Evolutionary conservation across 2,329 filamentous ascomycete genomes (phyloP).

Genomic region (Exophiala sp.): DNA sequence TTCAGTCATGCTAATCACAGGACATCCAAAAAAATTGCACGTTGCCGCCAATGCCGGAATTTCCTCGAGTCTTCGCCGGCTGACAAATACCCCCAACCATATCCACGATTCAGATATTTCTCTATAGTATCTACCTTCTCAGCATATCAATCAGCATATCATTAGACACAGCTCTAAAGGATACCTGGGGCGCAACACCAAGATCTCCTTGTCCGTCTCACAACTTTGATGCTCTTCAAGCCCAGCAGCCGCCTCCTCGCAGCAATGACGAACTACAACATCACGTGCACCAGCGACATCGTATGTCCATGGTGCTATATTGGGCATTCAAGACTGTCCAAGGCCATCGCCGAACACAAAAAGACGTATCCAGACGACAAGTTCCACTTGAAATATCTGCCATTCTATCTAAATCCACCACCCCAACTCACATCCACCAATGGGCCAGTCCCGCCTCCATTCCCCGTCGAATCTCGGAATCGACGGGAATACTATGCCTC

Average conservation of each 20-base stretch:
- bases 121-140: not conserved
- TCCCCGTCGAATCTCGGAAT: slow-evolving; percentile 49
- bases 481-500: slow-evolving; percentile 57
- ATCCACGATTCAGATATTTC: not conserved
- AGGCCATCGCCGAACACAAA: slow-evolving; percentile 66
- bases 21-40: too few species aligned
- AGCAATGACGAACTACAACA: slow-evolving; percentile 68
- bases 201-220: not conserved
- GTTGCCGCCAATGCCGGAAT: too few species aligned
- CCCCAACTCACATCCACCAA: slow-evolving; percentile 50
- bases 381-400: slow-evolving; percentile 70
- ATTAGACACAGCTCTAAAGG: not conserved
- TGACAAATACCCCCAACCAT: slow-evolving; percentile 6
- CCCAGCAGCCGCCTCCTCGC: slow-evolving; percentile 8
- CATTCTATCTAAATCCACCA: slow-evolving; percentile 75
- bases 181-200: too few species aligned
- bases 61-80: not conserved
- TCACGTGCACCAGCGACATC: slow-evolving; percentile 76
- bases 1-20: too few species aligned
- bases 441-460: slow-evolving; percentile 54
- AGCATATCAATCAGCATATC: not conserved
- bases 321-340: slow-evolving; percentile 70
- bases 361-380: slow-evolving; percentile 64
- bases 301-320: slow-evolving; percentile 79
- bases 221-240: slow-evolving; percentile 14